Base-by-base conservation (phyloP, 2,329 filamentous ascomycete genomes). In the Dothistroma pini region DNA sequence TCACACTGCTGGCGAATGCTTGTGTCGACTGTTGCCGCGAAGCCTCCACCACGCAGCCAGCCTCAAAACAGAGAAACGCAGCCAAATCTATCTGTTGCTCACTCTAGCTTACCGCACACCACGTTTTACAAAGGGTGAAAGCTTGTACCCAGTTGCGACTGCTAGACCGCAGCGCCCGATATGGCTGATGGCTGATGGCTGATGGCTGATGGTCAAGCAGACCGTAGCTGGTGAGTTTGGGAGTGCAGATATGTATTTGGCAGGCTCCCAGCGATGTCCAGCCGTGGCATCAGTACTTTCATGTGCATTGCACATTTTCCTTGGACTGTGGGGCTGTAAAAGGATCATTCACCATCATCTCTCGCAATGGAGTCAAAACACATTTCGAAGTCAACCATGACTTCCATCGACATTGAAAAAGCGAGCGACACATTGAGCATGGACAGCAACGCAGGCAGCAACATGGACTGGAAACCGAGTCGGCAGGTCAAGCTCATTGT, bases 401-500 rank as follows among this genome's bases (percentile, higher is more conserved):
- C 49, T 19, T 59, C 50, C 5, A 35, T 59, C 11, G 32, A 54
- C 57, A 10, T 59, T 11, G 57, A 59, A 38, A 54, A 59, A 8
- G 14, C 49, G 21, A 47, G 25, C 38, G 53, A 55, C 55, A 35
- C 44, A 34, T 47, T 41, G 53, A 53, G 51, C 31, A 35, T 53
- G 16, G 31, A 11, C 51, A 53, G 31, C 31, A 53, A 11, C 51
- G 52, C 44, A 44, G 58, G 51, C 29, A 11, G 21, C 19, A 35
- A 44, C 34, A 7, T 25, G 25, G 41, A 57, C 59, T 79, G 78
- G 77, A 75, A 69, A 47, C 75, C 77, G 0, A 71, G 72, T 9
- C 72, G 72, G 51, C 71, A 73, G 58, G 75, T 80, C 63, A 77
- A 72, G 69, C 67, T 78, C 19, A 71, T 80, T 29, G 73, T 81